These are phyloP conservation scores for Colletotrichum sp. DNA, from an alignment of 2,329 filamentous ascomycete species.

Conservation along the genomic window DNA sequence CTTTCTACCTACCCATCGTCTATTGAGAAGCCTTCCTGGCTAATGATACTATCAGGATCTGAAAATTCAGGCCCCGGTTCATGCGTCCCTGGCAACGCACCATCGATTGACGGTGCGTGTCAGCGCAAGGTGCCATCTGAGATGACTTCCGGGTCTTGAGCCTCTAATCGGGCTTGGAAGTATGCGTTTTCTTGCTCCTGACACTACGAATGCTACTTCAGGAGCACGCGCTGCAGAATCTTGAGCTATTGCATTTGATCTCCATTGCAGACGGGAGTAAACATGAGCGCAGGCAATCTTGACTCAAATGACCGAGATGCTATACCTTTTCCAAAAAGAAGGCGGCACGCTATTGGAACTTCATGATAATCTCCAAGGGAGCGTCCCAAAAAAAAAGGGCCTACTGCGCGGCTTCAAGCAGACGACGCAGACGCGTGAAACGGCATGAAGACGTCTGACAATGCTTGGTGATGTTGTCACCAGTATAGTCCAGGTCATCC, in stretches of 20 bases:
- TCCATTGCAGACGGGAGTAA: background rate
- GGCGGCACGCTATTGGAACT: background rate
- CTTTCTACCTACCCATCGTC: background rate
- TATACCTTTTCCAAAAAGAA: background rate
- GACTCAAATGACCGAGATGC: background rate
- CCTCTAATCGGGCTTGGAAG: background rate
- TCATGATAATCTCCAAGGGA: background rate
- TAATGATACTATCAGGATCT: background rate
- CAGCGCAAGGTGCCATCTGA: background rate
- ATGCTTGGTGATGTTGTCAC: background rate
- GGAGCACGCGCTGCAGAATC: background rate
- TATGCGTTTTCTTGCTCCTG: background rate
- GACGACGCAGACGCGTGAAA: background rate
- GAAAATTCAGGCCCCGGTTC: background rate
- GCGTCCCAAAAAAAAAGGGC: background rate
- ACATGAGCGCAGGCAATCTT: background rate
- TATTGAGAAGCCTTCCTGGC: background rate
- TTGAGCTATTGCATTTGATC: background rate
- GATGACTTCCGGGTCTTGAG: background rate
- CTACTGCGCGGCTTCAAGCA: background rate
- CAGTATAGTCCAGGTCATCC: background rate
- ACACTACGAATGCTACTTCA: background rate
- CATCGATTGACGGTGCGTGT: background rate
- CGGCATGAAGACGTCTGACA: background rate
- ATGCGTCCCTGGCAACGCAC: background rate